Percentiles rank a stretch among this genome's conserved stretches.
These are phyloP conservation scores for Beauveria varroae DNA, from an alignment of 2,329 filamentous ascomycete genomes.

Conservation along the genomic window DNA sequence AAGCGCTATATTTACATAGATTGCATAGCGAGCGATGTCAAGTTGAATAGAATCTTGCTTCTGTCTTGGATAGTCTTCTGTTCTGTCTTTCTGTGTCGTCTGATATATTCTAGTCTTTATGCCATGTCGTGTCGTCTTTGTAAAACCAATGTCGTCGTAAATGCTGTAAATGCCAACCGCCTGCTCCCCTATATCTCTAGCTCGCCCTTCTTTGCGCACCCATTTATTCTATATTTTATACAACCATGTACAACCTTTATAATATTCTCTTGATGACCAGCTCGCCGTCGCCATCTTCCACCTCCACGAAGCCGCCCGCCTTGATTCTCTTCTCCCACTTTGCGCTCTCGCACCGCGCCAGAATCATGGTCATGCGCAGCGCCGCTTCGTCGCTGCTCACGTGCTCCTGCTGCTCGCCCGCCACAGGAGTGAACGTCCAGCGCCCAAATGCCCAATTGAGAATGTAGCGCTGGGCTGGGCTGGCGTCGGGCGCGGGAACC, in stretches of 20 bases:
- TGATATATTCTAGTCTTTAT: slow-evolving; percentile 1
- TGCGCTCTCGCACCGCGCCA: slow-evolving; percentile 63
- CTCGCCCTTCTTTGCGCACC: not conserved
- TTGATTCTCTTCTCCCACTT: slow-evolving; percentile 73
- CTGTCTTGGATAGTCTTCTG: not conserved
- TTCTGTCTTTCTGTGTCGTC: not conserved
- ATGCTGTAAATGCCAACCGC: not conserved
- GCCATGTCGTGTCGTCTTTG: not conserved
- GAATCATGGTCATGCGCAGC: slow-evolving; percentile 67
- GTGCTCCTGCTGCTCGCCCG: slow-evolving; percentile 38
- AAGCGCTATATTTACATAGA: slow-evolving; percentile 1
- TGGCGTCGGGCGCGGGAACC: slow-evolving; percentile 24
- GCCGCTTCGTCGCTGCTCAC: slow-evolving; percentile 46
- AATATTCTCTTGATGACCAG: slow-evolving; percentile 39
- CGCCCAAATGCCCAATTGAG: slow-evolving; percentile 97
- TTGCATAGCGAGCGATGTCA: slow-evolving; percentile 10
- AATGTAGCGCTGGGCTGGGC: slow-evolving; percentile 57
- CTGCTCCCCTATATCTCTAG: not conserved
- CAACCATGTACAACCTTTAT: slow-evolving; percentile 6
- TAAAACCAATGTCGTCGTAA: not conserved
- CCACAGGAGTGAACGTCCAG: slow-evolving; percentile 74
- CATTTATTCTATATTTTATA: not conserved
- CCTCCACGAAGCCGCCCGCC: slow-evolving; percentile 43
- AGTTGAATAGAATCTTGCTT: not conserved
- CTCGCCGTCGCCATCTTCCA: slow-evolving; percentile 38